Evolutionary conservation across 805 yeast species (phyloP).

Genomic region (Candida silvicultrix): DNA sequence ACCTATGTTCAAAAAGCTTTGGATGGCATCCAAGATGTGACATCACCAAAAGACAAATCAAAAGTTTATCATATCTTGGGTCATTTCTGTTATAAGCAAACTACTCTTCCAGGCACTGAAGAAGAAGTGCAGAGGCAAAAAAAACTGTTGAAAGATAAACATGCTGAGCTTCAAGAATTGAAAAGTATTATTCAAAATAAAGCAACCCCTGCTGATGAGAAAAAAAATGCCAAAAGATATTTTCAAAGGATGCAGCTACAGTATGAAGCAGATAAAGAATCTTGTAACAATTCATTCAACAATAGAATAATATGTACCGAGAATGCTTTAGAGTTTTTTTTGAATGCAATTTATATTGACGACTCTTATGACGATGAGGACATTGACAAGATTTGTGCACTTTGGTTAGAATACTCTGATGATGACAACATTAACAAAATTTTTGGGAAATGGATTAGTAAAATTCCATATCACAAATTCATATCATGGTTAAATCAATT

Average conservation of each 20-base stretch:
- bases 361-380: conserved; percentile 45
- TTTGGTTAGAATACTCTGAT: conserved; percentile 68
- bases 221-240: conserved; percentile 46
- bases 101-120: conserved; percentile 36
- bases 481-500: conserved; percentile 82
- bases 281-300: conserved; percentile 31
- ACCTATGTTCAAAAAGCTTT: conserved; percentile 41
- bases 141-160: conserved; percentile 34
- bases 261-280: conserved; percentile 41
- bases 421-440: conserved; percentile 36
- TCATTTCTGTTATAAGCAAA: conserved; percentile 64
- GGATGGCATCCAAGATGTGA: conserved; percentile 7
- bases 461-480: conserved; percentile 54
- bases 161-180: conserved; percentile 43
- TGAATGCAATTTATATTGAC: conserved; percentile 43
- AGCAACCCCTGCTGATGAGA: conserved; percentile 37
- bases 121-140: conserved; percentile 38
- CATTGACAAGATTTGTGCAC: conserved; percentile 69
- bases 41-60: conserved; percentile 27
- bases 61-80: conserved; percentile 57
- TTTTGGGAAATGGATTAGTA: conserved; percentile 30
- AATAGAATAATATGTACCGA: conserved; percentile 38
- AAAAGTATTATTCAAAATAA: conserved; percentile 35
- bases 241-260: conserved; percentile 43
- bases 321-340: conserved; percentile 53